These are phyloP conservation scores for Aspergillus sojae DNA, from an alignment of 2,329 filamentous ascomycete genomes.

Conservation along the genomic window DNA sequence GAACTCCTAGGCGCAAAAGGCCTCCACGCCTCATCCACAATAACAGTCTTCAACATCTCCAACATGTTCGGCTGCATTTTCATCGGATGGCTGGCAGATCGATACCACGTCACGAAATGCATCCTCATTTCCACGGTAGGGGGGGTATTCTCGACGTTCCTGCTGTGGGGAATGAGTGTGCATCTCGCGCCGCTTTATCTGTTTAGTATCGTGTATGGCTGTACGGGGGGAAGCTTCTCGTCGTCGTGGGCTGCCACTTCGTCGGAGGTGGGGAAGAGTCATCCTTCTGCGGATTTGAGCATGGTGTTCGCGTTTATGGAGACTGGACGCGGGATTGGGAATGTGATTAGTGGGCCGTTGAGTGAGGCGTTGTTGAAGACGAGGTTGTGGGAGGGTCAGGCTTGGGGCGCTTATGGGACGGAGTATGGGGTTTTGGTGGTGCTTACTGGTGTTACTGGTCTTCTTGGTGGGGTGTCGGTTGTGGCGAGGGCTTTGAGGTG, in stretches of 20 bases:
- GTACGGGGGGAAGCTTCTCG: slow-evolving; percentile 49
- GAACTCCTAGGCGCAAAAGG: slow-evolving; percentile 26
- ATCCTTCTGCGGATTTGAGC: slow-evolving; percentile 45
- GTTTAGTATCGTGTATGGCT: slow-evolving; percentile 48
- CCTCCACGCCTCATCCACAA: slow-evolving; percentile 29
- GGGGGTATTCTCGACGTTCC: slow-evolving; percentile 44
- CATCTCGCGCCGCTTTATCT: slow-evolving; percentile 44
- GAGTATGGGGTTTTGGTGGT: slow-evolving; percentile 32
- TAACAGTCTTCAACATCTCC: slow-evolving; percentile 36
- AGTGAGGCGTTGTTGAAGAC: slow-evolving; percentile 45
- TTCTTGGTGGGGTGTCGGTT: slow-evolving; percentile 30
- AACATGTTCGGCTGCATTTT: slow-evolving; percentile 38
- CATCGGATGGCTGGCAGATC: slow-evolving; percentile 45
- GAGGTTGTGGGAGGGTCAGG: slow-evolving; percentile 19
- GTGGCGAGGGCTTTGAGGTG: slow-evolving; percentile 24
- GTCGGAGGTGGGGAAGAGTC: slow-evolving; percentile 42
- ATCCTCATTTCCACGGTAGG: slow-evolving; percentile 47
- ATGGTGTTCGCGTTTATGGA: slow-evolving; percentile 54
- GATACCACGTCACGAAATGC: slow-evolving; percentile 41
- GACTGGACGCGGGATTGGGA: slow-evolving; percentile 55
- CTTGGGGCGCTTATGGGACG: slow-evolving; percentile 29
- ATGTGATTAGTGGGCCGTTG: slow-evolving; percentile 54
- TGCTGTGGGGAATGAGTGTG: slow-evolving; percentile 52
- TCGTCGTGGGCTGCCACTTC: slow-evolving; percentile 51
- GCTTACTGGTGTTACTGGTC: slow-evolving; percentile 30